A percentile compares a stretch with the other conserved stretches of the same genome.
phyloP scores from a whole-genome alignment of 495 filamentous ascomycete species.

The Schizothecium vesticola region DNA sequence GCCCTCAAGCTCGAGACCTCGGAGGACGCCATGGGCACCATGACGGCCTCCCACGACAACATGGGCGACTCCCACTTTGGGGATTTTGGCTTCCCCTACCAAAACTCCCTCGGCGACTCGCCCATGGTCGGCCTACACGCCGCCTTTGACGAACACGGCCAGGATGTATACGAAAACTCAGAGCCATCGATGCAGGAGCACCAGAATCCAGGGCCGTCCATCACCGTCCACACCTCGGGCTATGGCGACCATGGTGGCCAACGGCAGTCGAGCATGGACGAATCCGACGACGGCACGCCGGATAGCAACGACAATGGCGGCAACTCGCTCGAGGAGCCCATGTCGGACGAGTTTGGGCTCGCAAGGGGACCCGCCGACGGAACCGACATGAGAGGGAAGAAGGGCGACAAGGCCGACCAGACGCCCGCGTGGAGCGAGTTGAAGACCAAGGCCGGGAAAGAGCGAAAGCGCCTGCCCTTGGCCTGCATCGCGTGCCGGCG shows the following conservation, averaged over 20 bases:
- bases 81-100: constrained; percentile 44
- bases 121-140: constrained; percentile 34
- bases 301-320: constrained; percentile 41
- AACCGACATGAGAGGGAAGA: constrained; percentile 46
- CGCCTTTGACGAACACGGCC: constrained; percentile 34
- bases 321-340: constrained; percentile 44
- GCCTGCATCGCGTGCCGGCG: constrained; percentile 94
- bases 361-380: constrained; percentile 43
- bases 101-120: constrained; percentile 33
- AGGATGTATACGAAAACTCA: constrained; percentile 36
- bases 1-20: constrained; percentile 27
- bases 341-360: constrained; percentile 51
- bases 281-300: constrained; percentile 45
- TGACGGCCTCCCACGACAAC: constrained; percentile 29
- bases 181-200: constrained; percentile 33
- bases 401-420: constrained; percentile 53
- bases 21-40: constrained; percentile 26
- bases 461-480: constrained; percentile 85
- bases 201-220: constrained; percentile 35
- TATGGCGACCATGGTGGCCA: constrained; percentile 20
- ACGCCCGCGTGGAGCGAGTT: constrained; percentile 86
- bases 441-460: constrained; percentile 97
- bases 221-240: constrained; percentile 27
- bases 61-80: constrained; percentile 37
- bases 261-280: constrained; percentile 34